Conservation (phyloP, 805 yeast species). For the Diddensiella transvaalensis region DNA sequence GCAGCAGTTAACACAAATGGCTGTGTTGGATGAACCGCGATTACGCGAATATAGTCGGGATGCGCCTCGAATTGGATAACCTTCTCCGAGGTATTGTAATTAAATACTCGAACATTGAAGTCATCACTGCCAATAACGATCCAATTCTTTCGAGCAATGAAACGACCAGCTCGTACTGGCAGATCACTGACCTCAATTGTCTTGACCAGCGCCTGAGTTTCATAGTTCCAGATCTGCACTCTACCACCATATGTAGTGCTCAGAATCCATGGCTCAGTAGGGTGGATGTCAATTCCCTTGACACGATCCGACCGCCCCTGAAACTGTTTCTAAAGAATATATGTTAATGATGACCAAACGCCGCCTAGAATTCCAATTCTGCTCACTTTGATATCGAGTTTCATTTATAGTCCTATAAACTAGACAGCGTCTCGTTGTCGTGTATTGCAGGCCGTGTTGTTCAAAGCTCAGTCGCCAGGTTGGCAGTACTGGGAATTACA, state of each 20-base stretch:
- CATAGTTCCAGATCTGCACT: conserved; percentile 92
- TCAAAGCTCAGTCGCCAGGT: background rate
- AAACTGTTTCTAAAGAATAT: conserved; percentile 36
- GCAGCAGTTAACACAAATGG: conserved; percentile 85
- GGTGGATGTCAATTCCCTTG: conserved; percentile 97
- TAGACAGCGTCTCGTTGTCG: no score
- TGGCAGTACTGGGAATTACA: background rate
- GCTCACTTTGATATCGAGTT: conserved; percentile 1
- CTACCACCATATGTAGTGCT: conserved; percentile 88
- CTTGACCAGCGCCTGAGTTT: conserved; percentile 75
- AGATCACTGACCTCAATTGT: conserved; percentile 92
- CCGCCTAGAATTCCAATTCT: background rate
- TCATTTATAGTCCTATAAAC: background rate
- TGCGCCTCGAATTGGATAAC: conserved; percentile 96
- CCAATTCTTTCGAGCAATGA: conserved; percentile 96
- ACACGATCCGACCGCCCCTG: conserved; percentile 93
- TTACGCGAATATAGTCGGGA: conserved; percentile 90
- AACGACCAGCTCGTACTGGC: conserved; percentile 94
- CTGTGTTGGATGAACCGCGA: conserved; percentile 91
- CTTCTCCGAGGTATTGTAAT: conserved; percentile 93
- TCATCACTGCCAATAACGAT: conserved; percentile 95
- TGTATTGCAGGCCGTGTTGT: no score
- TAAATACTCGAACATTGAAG: conserved; percentile 87
- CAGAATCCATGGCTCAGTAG: conserved; percentile 94
- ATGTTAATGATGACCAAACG: no score